These are phyloP conservation scores for Zelopaecilomyces penicillatus DNA, from an alignment of 2,329 filamentous ascomycete genomes.

Conservation along the genomic window DNA sequence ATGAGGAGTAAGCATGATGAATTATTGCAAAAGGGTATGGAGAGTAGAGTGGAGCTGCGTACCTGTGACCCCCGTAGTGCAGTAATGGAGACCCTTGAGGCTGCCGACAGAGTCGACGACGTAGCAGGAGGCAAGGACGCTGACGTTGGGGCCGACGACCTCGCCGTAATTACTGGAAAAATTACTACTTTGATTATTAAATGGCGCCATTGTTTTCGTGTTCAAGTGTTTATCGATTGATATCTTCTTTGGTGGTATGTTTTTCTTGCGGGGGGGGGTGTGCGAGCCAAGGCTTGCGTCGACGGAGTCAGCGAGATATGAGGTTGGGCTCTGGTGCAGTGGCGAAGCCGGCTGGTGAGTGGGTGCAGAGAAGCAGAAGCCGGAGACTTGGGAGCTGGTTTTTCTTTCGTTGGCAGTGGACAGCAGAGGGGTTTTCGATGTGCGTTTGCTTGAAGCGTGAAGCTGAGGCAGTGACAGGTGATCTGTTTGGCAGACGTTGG, in stretches of 20 bases:
- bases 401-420: too few species aligned
- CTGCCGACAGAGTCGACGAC: conserved; percentile 64
- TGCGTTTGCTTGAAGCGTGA: too few species aligned
- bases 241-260: not conserved
- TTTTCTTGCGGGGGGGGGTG: not conserved
- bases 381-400: too few species aligned
- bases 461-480: too few species aligned
- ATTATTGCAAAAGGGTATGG: too few species aligned
- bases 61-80: conserved; percentile 82
- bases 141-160: conserved; percentile 54
- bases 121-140: conserved; percentile 88
- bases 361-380: too few species aligned
- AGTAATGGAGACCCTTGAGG: conserved; percentile 86
- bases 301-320: not conserved
- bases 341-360: too few species aligned
- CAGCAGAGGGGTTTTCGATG: too few species aligned
- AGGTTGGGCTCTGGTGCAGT: too few species aligned
- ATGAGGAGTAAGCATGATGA: not conserved
- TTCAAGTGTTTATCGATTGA: conserved; percentile 13
- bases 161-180: conserved; percentile 72
- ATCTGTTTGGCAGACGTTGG: too few species aligned
- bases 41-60: conserved; percentile 22
- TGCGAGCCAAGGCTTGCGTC: conserved; percentile 8
- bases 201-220: conserved; percentile 49
- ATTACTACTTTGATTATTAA: conserved; percentile 61